Evolutionary conservation across 305 asterid species (phyloP).

Genomic region (Rubia balearica): DNA sequence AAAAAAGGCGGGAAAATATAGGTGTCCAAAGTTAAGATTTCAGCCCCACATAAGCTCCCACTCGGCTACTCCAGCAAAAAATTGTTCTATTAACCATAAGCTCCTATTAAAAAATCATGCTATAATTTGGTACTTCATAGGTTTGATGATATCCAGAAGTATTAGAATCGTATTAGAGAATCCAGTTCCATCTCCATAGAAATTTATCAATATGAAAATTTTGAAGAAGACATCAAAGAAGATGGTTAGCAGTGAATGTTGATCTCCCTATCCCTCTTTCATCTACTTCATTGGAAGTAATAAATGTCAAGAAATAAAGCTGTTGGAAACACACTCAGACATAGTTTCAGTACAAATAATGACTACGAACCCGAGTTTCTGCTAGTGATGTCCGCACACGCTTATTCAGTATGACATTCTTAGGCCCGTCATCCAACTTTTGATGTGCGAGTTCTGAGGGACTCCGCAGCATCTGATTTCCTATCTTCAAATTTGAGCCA

Average conservation of each 20-base stretch:
- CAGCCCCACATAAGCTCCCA: background rate
- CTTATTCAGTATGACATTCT: slow-evolving; percentile 66
- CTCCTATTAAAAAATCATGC: background rate
- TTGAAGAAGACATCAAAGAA: background rate
- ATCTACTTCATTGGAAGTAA: background rate
- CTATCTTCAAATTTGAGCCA: slow-evolving; percentile 61
- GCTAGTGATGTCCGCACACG: slow-evolving; percentile 84
- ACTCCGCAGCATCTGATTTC: slow-evolving; percentile 64
- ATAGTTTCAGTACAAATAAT: slow-evolving; percentile 18
- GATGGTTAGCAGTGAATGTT: background rate
- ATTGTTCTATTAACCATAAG: background rate
- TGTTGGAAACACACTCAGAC: slow-evolving; percentile 18
- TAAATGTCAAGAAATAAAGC: background rate
- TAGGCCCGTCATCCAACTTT: slow-evolving; percentile 76
- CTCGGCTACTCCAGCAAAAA: background rate
- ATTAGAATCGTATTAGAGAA: background rate
- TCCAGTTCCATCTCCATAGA: background rate
- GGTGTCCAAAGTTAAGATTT: background rate
- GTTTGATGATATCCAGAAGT: background rate
- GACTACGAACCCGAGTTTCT: slow-evolving; percentile 78
- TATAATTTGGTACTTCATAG: background rate
- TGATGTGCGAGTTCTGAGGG: slow-evolving; percentile 52
- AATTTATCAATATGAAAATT: background rate
- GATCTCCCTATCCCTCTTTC: background rate
- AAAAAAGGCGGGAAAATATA: background rate